Percentiles rank a stretch among this genome's conserved stretches.
These are phyloP conservation scores for Candida bentonensis DNA, from an alignment of 805 yeast genomes.

Conservation along the genomic window DNA sequence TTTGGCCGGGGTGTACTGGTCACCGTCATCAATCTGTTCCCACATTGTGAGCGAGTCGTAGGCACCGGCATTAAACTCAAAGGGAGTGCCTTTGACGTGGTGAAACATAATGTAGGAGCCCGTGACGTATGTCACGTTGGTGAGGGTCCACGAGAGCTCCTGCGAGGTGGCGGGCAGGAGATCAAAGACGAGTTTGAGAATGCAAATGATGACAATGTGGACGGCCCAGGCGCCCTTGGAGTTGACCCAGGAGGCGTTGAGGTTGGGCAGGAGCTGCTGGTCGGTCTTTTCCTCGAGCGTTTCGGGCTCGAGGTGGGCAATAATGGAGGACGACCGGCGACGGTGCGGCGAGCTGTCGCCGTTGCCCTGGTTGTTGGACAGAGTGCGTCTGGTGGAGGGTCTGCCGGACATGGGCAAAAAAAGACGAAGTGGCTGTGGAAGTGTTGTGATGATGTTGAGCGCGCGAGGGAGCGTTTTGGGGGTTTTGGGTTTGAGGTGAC, in stretches of 20 bases:
- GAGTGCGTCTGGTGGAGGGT: neutral
- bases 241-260: conserved; percentile 94
- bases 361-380: neutral
- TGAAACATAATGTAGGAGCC: conserved; percentile 96
- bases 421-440: too few relatives aligned
- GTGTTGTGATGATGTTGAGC: too few relatives aligned
- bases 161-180: conserved; percentile 66
- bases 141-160: conserved; percentile 86
- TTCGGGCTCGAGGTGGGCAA: conserved; percentile 89
- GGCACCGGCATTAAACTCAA: conserved; percentile 93
- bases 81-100: conserved; percentile 92
- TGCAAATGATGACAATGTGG: conserved; percentile 67
- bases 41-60: conserved; percentile 94
- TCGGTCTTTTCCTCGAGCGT: conserved; percentile 84
- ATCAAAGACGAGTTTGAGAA: conserved; percentile 65
- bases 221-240: conserved; percentile 91
- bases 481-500: too few relatives aligned
- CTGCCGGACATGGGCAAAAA: too few relatives aligned
- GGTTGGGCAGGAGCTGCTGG: conserved; percentile 74
- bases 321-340: conserved; percentile 77
- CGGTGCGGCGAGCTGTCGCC: conserved; percentile 16
- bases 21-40: conserved; percentile 96
- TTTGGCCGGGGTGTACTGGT: conserved; percentile 92
- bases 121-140: conserved; percentile 77
- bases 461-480: too few relatives aligned